These are phyloP conservation scores for Rusavskia elegans DNA, from an alignment of 495 filamentous ascomycete species.

Conservation along the genomic window DNA sequence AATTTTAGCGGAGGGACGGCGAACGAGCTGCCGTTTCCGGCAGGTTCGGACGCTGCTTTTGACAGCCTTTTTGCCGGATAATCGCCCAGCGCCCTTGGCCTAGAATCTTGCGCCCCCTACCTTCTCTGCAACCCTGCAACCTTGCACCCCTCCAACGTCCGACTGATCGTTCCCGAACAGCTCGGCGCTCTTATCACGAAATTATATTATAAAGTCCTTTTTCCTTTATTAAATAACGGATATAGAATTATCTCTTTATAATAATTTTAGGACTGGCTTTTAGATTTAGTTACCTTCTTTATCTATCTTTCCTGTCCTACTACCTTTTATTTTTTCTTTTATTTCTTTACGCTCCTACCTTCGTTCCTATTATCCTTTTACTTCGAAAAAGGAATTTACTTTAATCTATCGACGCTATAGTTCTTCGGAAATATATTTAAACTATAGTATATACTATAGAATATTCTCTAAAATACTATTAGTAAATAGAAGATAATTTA, in stretches of 20 bases:
- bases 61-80: not conserved
- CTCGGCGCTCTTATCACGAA: too few species aligned
- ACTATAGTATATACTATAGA: constrained; percentile 1
- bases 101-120: not conserved
- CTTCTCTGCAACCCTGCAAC: not conserved
- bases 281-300: not conserved
- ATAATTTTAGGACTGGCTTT: too few species aligned
- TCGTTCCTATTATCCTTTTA: not conserved
- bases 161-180: too few species aligned
- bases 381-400: not conserved
- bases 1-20: not conserved
- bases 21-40: not conserved
- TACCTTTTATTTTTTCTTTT: not conserved
- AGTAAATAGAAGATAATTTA: not conserved
- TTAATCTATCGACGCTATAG: constrained; percentile 1
- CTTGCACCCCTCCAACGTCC: too few species aligned
- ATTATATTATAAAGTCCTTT: too few species aligned
- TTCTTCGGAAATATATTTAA: constrained; percentile 2
- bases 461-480: not conserved
- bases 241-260: too few species aligned
- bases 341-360: not conserved
- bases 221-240: too few species aligned
- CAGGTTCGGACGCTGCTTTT: not conserved
- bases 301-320: not conserved
- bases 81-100: not conserved